phyloP scores from a whole-genome alignment of 177 flowering plant genomes.

The Telopea speciosissima region DNA sequence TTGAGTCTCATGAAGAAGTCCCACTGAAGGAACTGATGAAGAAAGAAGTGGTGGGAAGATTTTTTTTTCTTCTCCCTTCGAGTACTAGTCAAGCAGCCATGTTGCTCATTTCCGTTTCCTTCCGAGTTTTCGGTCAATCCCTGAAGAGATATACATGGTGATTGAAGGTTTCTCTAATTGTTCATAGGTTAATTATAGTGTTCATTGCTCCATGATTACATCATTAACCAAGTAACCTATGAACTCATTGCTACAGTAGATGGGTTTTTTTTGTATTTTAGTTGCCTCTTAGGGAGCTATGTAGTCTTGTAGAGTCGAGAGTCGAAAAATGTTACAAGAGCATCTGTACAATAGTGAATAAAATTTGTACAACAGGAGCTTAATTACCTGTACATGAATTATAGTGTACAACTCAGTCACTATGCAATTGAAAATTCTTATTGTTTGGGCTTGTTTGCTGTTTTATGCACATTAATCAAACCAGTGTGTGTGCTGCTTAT shows the following conservation, averaged over 20 bases:
- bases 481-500: too few relatives aligned
- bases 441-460: too few relatives aligned
- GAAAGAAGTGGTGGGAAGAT: slow-evolving; percentile 11
- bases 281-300: not conserved
- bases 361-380: not conserved
- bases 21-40: slow-evolving; percentile 29
- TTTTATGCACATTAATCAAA: too few relatives aligned
- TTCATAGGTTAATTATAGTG: not conserved
- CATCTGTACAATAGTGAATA: not conserved
- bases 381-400: not conserved
- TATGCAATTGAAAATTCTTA: too few relatives aligned
- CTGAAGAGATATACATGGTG: not conserved
- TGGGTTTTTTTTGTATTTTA: not conserved
- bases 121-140: not conserved
- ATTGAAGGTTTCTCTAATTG: not conserved
- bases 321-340: not conserved
- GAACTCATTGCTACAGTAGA: not conserved
- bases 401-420: too few relatives aligned
- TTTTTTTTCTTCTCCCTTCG: not conserved
- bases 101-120: not conserved
- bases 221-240: not conserved
- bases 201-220: not conserved
- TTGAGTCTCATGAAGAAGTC: slow-evolving; percentile 68
- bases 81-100: not conserved
- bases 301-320: not conserved